Evolutionary conservation across 2,329 filamentous ascomycete species (phyloP), one percentile per base, ranked within the genome.

Genomic region (Scytalidium lignicola): DNA sequence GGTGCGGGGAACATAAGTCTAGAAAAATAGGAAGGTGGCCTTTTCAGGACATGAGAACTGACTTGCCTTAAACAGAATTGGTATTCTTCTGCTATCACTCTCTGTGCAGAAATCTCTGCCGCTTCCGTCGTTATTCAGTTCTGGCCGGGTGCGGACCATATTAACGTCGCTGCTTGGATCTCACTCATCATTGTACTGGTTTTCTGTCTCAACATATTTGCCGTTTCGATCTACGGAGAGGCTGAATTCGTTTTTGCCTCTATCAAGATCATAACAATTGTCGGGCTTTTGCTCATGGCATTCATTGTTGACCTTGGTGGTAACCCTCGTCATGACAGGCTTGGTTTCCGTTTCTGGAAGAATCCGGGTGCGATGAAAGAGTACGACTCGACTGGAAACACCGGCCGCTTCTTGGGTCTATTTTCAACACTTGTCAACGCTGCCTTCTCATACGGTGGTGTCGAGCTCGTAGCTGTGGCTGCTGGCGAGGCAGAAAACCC

Each of bases 221-320:
- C 74, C 3, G 74, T 82, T 23, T 68, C 74, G 49, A 79, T 74
- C 65, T 82, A 81, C 53, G 79, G 79, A 39, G 77, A 81, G 60
- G 72, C 78, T 2, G 82, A 85, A 59, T 85, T 85, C 56, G 79
- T 79, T 70, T 75, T 78, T 44, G 75, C 81, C 5, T 61, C 75
- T 7, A 70, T 76, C 50, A 81, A 82, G 59, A 72, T 82, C 17
- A 57, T 82, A 15, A 68, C 80, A 37, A 80, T 80, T 51, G 67
- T 90, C 29, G 85, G 80, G 1, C 74, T 92, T 45, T 77, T 91
- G 56, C 59, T 82, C 54, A 91, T 88, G 69, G 92, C 89, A 2
- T 89, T 95, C 61, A 76, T 95, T 55, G 81, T 83, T 55, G 92
- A 93, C 84, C 70, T 93, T 1, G 90, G 89, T 7, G 90, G 86